A percentile compares a stretch with the other conserved stretches of the same genome.
These are phyloP conservation scores for Rhododendron kiyosumense DNA, from an alignment of 148 eudicot species.

Conservation along the genomic window DNA sequence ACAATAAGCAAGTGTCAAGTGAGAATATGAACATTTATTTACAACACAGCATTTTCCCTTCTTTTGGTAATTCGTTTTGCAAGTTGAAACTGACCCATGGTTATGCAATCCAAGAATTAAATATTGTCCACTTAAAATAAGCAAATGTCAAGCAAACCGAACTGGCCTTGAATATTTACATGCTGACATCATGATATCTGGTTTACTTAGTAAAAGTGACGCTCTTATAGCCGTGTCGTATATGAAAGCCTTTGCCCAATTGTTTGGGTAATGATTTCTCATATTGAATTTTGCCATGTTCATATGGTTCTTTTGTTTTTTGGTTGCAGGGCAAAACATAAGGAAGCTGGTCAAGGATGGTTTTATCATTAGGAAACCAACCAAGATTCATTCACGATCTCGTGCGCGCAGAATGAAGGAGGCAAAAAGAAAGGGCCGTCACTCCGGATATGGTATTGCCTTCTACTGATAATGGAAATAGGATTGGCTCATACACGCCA, in stretches of 20 bases:
- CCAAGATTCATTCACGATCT: conserved; percentile 79
- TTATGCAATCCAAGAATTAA: not conserved
- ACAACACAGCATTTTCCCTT: not conserved
- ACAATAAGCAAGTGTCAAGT: not conserved
- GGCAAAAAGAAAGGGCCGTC: conserved; percentile 87
- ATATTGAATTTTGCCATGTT: not conserved
- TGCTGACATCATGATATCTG: not conserved
- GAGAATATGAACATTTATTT: not conserved
- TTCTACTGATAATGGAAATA: not conserved
- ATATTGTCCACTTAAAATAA: not conserved
- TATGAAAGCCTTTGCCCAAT: not conserved
- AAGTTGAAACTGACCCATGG: not conserved
- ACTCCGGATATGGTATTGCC: conserved; percentile 69
- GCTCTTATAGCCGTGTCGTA: not conserved
- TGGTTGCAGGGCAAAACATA: conserved; percentile 61
- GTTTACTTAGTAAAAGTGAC: not conserved
- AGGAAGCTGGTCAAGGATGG: conserved; percentile 86
- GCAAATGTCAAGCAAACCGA: not conserved
- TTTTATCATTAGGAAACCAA: conserved; percentile 74
- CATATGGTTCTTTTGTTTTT: not conserved
- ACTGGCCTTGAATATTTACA: not conserved
- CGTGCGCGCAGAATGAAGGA: conserved; percentile 84
- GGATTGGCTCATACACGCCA: not conserved
- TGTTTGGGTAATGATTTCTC: not conserved
- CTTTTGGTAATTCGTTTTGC: not conserved